A percentile compares a stretch with the other conserved stretches of the same genome.
Conservation (phyloP, 176 grass and related monocot species). For the Bromus sterilis region DNA sequence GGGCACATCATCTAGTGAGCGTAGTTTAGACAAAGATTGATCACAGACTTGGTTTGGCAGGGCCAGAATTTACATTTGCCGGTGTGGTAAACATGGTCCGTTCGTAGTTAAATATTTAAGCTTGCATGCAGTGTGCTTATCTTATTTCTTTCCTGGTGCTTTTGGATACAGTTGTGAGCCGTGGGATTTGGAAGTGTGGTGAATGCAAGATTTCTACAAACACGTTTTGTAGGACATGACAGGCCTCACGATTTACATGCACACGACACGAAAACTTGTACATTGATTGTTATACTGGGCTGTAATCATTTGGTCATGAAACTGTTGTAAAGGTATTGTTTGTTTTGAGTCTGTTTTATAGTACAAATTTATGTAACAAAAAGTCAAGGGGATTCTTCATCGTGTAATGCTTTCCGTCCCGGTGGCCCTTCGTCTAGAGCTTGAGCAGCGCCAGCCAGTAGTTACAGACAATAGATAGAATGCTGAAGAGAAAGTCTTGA, state of each 20-base stretch:
- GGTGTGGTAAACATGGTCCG: conserved; percentile 11
- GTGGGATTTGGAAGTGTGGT: conserved; percentile 46
- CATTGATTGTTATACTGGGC: neutral
- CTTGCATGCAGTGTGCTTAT: conserved; percentile 29
- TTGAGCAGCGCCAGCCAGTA: neutral
- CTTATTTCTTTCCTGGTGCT: conserved; percentile 30
- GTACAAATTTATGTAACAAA: neutral
- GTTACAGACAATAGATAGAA: neutral
- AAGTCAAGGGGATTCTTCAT: neutral
- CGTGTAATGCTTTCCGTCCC: neutral
- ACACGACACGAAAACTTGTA: conserved; percentile 10
- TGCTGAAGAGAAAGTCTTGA: neutral
- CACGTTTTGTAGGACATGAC: conserved; percentile 26
- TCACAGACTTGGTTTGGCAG: conserved; percentile 6
- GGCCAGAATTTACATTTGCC: conserved; percentile 19
- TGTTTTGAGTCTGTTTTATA: neutral
- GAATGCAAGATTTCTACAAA: conserved; percentile 41
- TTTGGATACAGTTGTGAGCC: conserved; percentile 49
- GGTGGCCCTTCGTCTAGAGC: neutral
- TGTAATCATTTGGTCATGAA: conserved; percentile 16
- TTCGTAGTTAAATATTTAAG: conserved; percentile 5
- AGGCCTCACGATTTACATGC: conserved; percentile 4
- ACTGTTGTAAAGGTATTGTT: conserved; percentile 4
- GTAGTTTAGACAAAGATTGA: conserved; percentile 27
- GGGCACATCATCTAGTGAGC: conserved; percentile 20